phyloP scores from a whole-genome alignment of 352 stramenopile species.

The Thraustotheca clavata region DNA sequence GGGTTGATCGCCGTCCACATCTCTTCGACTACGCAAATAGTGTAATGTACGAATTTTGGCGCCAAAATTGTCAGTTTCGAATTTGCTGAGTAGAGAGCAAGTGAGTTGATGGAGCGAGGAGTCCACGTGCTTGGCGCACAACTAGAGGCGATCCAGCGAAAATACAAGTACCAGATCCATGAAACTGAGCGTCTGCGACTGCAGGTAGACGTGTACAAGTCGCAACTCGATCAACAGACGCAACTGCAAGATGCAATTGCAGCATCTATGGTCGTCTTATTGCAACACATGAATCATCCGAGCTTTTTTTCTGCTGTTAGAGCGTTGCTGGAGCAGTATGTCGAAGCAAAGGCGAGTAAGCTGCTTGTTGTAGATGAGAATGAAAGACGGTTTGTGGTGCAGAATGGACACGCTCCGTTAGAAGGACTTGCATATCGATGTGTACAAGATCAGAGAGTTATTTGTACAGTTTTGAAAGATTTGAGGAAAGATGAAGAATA shows the following conservation, averaged over 20 bases:
- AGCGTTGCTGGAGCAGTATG: not conserved
- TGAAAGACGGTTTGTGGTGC: not conserved
- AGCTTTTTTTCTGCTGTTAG: not conserved
- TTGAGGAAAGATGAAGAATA: not conserved
- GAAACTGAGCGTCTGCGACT: not conserved
- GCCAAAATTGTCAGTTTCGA: too few relatives aligned
- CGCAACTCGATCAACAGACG: not conserved
- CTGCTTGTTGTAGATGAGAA: not conserved
- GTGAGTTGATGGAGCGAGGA: too few relatives aligned
- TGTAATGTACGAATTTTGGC: too few relatives aligned
- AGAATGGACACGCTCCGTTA: not conserved
- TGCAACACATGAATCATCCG: not conserved
- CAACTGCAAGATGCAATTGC: not conserved
- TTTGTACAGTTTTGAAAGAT: not conserved
- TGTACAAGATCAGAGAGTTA: not conserved
- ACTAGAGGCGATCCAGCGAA: conserved; percentile 2
- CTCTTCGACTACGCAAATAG: too few relatives aligned
- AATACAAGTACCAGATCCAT: not conserved
- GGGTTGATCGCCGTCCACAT: conserved; percentile 14
- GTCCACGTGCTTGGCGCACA: not conserved
- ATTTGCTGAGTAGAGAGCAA: too few relatives aligned
- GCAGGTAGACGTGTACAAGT: not conserved
- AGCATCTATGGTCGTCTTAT: not conserved
- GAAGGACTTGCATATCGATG: not conserved
- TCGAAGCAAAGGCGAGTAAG: not conserved